Evolutionary conservation across 2,329 filamentous ascomycete species (phyloP).

Genomic region (Allantophomopsis cytisporea): DNA sequence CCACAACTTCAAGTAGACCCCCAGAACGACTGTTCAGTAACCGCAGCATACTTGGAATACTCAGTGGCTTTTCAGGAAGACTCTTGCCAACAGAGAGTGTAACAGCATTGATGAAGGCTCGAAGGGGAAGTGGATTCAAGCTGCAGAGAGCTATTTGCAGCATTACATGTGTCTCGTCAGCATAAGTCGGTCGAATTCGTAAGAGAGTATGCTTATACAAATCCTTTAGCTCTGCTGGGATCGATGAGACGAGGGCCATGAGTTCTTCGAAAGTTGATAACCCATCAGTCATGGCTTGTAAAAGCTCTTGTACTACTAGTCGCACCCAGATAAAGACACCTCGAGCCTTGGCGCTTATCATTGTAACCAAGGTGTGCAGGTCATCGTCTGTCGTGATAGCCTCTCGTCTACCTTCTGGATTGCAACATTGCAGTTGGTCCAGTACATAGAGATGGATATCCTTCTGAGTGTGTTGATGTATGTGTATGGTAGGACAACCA

Average conservation of each 20-base stretch:
- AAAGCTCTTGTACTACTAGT: constrained; percentile 7
- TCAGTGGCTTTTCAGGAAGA: not conserved
- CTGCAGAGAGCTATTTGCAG: constrained; percentile 7
- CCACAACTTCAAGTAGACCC: constrained; percentile 4
- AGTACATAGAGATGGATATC: constrained; percentile 12
- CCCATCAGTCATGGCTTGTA: constrained; percentile 6
- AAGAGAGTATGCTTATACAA: constrained; percentile 6
- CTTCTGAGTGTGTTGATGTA: constrained; percentile 10
- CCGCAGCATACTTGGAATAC: not conserved
- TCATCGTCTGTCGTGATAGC: too few species aligned
- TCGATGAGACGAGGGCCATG: not conserved
- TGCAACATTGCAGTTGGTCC: too few species aligned
- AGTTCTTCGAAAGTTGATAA: constrained; percentile 2
- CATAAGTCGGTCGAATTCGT: constrained; percentile 6
- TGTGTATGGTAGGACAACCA: constrained; percentile 4
- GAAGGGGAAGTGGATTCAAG: constrained; percentile 3
- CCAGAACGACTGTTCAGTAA: constrained; percentile 4
- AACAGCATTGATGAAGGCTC: constrained; percentile 2
- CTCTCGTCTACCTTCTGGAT: too few species aligned
- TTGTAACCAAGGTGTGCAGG: constrained; percentile 2
- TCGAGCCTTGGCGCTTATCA: constrained; percentile 5
- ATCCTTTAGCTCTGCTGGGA: constrained; percentile 8
- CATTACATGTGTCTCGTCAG: constrained; percentile 9
- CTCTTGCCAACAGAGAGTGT: too few species aligned
- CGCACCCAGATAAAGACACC: constrained; percentile 14